Conservation (phyloP, 306 rosid genomes). For the Medicago arabica region DNA sequence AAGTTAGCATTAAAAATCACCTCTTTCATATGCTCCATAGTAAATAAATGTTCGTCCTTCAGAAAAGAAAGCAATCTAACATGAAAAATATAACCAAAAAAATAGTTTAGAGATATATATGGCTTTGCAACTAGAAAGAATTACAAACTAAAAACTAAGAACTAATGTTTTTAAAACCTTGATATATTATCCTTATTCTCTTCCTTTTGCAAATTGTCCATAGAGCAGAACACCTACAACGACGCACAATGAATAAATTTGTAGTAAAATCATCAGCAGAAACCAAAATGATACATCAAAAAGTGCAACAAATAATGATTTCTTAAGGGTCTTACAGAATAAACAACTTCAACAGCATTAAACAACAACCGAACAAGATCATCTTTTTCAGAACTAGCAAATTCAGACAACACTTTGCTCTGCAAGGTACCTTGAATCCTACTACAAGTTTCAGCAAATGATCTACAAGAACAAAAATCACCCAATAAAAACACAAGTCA, state of each 20-base stretch:
- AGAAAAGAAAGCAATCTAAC: conserved; percentile 69
- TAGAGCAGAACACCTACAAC: conserved; percentile 69
- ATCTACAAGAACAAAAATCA: conserved; percentile 63
- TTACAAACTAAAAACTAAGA: conserved; percentile 4
- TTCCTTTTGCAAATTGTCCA: conserved; percentile 58
- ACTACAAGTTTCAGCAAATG: conserved; percentile 67
- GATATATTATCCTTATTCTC: conserved; percentile 50
- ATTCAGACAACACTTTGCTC: conserved; percentile 50
- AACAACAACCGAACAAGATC: conserved; percentile 53
- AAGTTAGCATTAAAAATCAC: conserved; percentile 51
- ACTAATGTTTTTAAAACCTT: conserved; percentile 55
- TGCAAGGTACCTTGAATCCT: conserved; percentile 53
- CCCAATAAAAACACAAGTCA: conserved; percentile 25
- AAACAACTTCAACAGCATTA: conserved; percentile 55
- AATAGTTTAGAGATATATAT: conserved; percentile 38
- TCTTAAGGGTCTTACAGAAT: conserved; percentile 63
- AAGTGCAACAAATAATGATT: conserved; percentile 5
- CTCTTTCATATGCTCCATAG: conserved; percentile 69
- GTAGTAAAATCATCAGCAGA: conserved; percentile 18
- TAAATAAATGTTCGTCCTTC: conserved; percentile 56
- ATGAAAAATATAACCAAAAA: conserved; percentile 42
- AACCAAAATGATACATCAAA: not conserved
- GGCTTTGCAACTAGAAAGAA: conserved; percentile 8
- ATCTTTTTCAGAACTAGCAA: conserved; percentile 53
- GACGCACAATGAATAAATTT: conserved; percentile 21